These are phyloP conservation scores for Periglandula ipomoeae DNA, from an alignment of 2,329 filamentous ascomycete genomes.

Conservation along the genomic window DNA sequence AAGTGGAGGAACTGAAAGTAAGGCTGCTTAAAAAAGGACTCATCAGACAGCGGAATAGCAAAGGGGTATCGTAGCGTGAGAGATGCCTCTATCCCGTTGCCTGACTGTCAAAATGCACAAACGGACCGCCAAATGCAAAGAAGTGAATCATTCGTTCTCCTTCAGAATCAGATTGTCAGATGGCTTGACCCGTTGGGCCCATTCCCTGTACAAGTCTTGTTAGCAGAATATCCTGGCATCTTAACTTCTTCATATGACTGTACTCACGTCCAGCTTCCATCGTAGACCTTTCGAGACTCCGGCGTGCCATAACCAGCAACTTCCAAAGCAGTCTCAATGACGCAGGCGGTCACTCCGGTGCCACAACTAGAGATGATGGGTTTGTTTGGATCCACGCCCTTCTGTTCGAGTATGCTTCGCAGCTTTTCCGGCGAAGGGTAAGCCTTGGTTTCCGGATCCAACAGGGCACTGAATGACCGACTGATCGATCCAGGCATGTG, in stretches of 20 bases:
- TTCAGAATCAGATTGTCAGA: constrained; percentile 55
- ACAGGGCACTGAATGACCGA: constrained; percentile 67
- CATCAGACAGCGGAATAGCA: neutral
- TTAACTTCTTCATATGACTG: neutral
- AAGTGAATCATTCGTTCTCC: constrained; percentile 21
- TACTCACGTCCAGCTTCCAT: constrained; percentile 95
- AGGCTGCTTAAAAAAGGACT: neutral
- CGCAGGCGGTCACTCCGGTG: constrained; percentile 85
- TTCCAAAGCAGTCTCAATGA: constrained; percentile 78
- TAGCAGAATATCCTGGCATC: constrained; percentile 12
- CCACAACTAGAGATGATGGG: constrained; percentile 85
- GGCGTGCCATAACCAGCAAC: constrained; percentile 65
- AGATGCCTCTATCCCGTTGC: neutral
- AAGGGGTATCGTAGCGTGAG: constrained; percentile 1
- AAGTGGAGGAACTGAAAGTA: neutral
- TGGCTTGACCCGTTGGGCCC: constrained; percentile 55
- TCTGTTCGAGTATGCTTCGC: constrained; percentile 65
- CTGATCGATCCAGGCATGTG: constrained; percentile 86
- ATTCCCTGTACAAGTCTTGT: constrained; percentile 40
- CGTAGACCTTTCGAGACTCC: constrained; percentile 69
- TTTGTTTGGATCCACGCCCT: constrained; percentile 67
- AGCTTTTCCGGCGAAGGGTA: constrained; percentile 66
- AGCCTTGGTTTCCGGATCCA: constrained; percentile 76
- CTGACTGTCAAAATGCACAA: neutral
- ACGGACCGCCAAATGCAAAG: constrained; percentile 1